Evolutionary conservation across 768 basidiomycete genomes (phyloP), one percentile per base, ranked within the genome.

Genomic region (Suillus alpinus): DNA sequence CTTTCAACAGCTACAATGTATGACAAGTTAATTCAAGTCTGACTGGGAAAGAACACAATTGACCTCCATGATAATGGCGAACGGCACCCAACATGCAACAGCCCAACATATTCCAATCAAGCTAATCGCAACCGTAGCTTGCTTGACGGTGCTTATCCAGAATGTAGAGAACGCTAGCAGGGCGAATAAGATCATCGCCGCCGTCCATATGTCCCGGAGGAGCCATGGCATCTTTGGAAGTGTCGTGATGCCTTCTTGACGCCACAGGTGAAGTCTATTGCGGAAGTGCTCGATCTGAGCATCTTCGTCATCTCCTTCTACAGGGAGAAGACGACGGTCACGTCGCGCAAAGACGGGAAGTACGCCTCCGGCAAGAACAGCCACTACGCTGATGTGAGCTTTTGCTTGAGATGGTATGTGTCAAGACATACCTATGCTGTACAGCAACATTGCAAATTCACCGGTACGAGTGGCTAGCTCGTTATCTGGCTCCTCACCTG

Each of bases 1-100:
- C 91, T 76, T 91, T 92, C 62, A 94, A 76, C 62, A 89, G 82
- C 88, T 93, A 62, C 34, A 53, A 41, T 44, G 20, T 46, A 23
- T 46, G n/a, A 18, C 26, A 34, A 59, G 16, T 58, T 10, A 36
- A 56, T 56, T n/a, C 40, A 55, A 44, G 2, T 18, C 16, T 37
- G 29, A 18, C 20, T 26, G 10, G 51, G n/a, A 39, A 37, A 63
- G 37, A 86, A 87, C 81, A 91, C 31, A 4, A 66, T 82, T 55
- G 64, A 85, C 94, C 85, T 95, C 95, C 95, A 98, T 98, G 75
- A 98, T 93, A 68, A 97, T 94, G 20, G 95, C 91, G 66, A 97
- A 97, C 2, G 95, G 95, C 16, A 93, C 92, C 95, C 95, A 97
- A 77, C 92, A 93, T n/a, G 95, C 93, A 43, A 97, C 92, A 10